A percentile compares a stretch with the other conserved stretches of the same genome.
Evolutionary conservation across 2,329 filamentous ascomycete species (phyloP).

Genomic region (Apiospora rasikravindrae): DNA sequence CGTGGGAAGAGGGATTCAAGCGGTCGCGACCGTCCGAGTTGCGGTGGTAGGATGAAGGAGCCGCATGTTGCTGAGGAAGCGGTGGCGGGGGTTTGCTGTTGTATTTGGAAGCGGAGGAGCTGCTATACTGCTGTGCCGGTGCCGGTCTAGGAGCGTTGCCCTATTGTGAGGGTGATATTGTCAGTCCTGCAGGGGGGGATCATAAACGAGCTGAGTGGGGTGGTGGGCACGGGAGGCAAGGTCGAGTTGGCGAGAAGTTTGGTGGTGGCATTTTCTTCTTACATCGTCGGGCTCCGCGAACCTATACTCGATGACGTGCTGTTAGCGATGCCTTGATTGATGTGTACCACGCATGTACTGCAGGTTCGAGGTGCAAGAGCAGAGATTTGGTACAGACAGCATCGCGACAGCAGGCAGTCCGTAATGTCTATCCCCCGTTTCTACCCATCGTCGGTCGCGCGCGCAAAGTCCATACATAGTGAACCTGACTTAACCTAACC

Average conservation of each 20-base stretch:
- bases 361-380: background rate
- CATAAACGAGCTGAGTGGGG: constrained; percentile 13
- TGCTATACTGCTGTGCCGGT: constrained; percentile 1
- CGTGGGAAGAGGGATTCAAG: constrained; percentile 23
- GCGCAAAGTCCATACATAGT: background rate
- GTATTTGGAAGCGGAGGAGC: constrained; percentile 46
- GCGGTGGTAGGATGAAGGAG: constrained; percentile 24
- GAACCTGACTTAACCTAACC: background rate
- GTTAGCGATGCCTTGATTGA: background rate
- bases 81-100: constrained; percentile 55
- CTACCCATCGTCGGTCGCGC: constrained; percentile 31
- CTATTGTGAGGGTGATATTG: constrained; percentile 12
- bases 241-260: constrained; percentile 19
- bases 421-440: background rate
- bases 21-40: constrained; percentile 24
- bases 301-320: constrained; percentile 43
- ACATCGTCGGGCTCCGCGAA: constrained; percentile 79
- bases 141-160: constrained; percentile 15
- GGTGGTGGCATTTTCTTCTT: constrained; percentile 30
- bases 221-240: constrained; percentile 21
- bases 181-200: background rate
- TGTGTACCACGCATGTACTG: background rate
- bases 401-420: background rate
- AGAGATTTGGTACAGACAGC: background rate
- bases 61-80: constrained; percentile 32